Percentiles rank a stretch among this genome's conserved stretches.
Conservation (phyloP, 306 rosid species). For the Citrullus amarus region DNA sequence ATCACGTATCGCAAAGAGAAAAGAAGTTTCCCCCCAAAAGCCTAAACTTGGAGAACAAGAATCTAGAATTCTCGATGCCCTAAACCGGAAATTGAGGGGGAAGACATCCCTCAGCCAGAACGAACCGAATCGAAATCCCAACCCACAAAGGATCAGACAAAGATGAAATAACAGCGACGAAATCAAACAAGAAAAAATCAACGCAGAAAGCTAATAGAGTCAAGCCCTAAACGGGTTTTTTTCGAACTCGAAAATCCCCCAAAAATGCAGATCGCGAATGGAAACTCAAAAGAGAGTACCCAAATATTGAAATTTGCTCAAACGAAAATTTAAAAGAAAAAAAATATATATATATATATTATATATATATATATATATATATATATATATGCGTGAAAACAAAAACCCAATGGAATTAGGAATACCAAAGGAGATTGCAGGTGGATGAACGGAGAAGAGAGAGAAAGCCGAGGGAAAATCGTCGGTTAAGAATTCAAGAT, state of each 20-base stretch:
- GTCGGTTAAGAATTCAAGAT: neutral
- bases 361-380: no score
- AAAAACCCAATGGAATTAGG: neutral
- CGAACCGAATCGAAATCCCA: neutral
- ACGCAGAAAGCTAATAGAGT: neutral
- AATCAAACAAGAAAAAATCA: neutral
- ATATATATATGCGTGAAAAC: no score
- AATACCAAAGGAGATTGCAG: neutral
- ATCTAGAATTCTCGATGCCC: neutral
- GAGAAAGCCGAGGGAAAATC: slow-evolving; percentile 1
- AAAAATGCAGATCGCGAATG: slow-evolving; percentile 2
- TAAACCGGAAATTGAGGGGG: neutral
- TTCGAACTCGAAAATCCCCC: neutral
- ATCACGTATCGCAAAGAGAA: slow-evolving; percentile 13
- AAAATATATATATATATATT: no score
- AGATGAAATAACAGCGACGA: neutral
- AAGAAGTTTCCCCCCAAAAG: neutral
- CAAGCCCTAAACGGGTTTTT: neutral
- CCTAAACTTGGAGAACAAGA: neutral
- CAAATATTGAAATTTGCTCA: neutral
- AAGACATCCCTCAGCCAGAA: neutral
- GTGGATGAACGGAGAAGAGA: neutral
- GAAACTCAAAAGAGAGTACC: neutral
- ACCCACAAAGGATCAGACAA: neutral
- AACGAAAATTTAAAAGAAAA: neutral